These are phyloP conservation scores for Pythium diclinum DNA, from an alignment of 352 stramenopile species.

Conservation along the genomic window DNA sequence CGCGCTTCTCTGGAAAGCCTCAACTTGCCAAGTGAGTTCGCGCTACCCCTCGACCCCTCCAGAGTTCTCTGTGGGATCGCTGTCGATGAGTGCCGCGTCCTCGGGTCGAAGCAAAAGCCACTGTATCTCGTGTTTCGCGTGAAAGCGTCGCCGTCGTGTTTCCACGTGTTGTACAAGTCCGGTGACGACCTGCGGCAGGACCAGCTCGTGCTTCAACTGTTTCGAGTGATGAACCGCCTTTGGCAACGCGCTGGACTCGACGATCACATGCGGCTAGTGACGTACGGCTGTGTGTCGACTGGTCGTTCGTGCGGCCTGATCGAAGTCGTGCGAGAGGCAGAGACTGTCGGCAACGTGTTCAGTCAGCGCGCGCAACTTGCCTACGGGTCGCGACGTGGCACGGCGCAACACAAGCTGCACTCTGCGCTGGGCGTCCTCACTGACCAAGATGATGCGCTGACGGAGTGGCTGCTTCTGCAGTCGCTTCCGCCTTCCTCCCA, in stretches of 20 bases:
- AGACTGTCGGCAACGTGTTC: constrained; percentile 51
- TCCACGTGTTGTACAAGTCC: constrained; percentile 65
- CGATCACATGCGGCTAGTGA: constrained; percentile 43
- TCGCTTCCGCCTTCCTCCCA: constrained; percentile 5
- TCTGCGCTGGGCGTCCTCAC: constrained; percentile 27
- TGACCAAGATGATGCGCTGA: constrained; percentile 25
- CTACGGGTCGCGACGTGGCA: constrained; percentile 24
- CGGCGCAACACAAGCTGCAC: constrained; percentile 29
- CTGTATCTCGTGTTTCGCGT: constrained; percentile 29
- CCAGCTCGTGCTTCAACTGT: constrained; percentile 62
- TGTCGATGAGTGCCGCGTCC: constrained; percentile 17
- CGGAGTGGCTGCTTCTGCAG: constrained; percentile 29
- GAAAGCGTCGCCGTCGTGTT: constrained; percentile 22
- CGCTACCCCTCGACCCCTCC: constrained; percentile 22
- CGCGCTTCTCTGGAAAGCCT: constrained; percentile 8
- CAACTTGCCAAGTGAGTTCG: constrained; percentile 23
- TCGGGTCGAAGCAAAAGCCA: constrained; percentile 30
- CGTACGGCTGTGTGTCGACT: constrained; percentile 56
- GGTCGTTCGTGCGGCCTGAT: constrained; percentile 48
- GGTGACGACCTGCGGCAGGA: constrained; percentile 85
- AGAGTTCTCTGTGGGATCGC: constrained; percentile 14
- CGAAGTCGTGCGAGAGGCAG: constrained; percentile 49
- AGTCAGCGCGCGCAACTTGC: constrained; percentile 20
- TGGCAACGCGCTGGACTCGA: constrained; percentile 32
- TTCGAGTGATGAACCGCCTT: constrained; percentile 62